phyloP scores from a whole-genome alignment of 2,329 filamentous ascomycete genomes.

The Atkinsonella hypoxylon region DNA sequence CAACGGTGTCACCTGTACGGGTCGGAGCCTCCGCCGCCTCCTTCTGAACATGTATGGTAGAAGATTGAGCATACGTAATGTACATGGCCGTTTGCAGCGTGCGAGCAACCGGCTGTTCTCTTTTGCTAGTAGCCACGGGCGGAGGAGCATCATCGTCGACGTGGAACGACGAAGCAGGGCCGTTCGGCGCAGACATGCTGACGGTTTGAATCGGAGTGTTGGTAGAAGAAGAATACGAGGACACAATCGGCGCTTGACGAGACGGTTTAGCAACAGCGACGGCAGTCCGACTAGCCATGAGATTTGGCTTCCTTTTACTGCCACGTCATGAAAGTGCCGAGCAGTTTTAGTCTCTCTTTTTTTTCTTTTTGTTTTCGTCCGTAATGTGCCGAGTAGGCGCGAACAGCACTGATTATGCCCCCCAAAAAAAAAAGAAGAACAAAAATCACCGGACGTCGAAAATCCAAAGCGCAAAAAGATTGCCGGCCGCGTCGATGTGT shows the following conservation, averaged over 20 bases:
- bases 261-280: not conserved
- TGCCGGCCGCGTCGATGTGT: no score
- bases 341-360: no score
- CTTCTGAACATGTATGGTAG: not conserved
- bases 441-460: no score
- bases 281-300: conserved; percentile 1
- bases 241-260: not conserved
- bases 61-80: conserved; percentile 16
- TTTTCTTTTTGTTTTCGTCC: not conserved
- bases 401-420: not conserved
- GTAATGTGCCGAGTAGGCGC: not conserved
- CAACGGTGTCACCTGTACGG: not conserved
- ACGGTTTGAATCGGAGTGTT: not conserved
- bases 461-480: no score
- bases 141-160: conserved; percentile 15
- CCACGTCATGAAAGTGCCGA: no score
- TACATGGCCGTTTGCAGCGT: conserved; percentile 23
- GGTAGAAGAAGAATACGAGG: conserved; percentile 1
- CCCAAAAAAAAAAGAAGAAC: no score
- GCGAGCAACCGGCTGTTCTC: conserved; percentile 2
- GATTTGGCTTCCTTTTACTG: not conserved
- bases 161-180: not conserved
- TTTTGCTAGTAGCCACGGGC: conserved; percentile 8
- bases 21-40: not conserved
- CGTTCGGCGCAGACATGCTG: conserved; percentile 1